Percentiles rank a stretch among this genome's conserved stretches.
phyloP scores from a whole-genome alignment of 1,284 basidiomycete genomes.

The Apiotrichum laibachii region DNA sequence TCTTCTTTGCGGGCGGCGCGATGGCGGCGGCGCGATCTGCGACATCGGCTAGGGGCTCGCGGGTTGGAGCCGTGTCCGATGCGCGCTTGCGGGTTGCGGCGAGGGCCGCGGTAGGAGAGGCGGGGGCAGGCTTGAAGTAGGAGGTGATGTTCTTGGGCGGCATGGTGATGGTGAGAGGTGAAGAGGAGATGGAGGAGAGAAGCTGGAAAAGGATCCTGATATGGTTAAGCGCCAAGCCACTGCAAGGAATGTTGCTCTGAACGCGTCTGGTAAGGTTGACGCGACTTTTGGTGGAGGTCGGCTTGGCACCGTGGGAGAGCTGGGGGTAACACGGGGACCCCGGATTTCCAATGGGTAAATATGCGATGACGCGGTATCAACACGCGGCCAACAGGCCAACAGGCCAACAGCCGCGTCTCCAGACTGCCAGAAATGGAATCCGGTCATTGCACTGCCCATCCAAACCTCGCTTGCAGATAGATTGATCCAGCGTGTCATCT shows the following conservation, averaged over 20 bases:
- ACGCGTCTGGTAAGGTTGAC: background rate
- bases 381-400: no score
- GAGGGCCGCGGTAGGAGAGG: background rate
- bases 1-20: background rate
- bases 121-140: slow-evolving; percentile 21
- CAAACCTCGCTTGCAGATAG: no score
- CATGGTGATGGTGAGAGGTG: slow-evolving; percentile 7
- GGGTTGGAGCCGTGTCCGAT: background rate
- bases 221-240: background rate
- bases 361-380: background rate
- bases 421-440: no score
- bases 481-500: background rate
- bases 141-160: slow-evolving; percentile 17
- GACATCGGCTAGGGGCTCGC: background rate
- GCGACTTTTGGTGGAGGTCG: background rate
- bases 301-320: no score
- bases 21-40: background rate
- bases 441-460: no score
- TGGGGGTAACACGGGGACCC: no score
- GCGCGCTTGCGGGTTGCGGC: background rate
- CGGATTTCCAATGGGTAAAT: no score
- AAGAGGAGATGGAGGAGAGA: background rate
- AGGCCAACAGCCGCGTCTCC: no score
- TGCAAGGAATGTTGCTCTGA: background rate
- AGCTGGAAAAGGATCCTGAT: background rate